Evolutionary conservation across 768 basidiomycete species (phyloP), one percentile per base, ranked within the genome.

Genomic region (Mycena galericulata): DNA sequence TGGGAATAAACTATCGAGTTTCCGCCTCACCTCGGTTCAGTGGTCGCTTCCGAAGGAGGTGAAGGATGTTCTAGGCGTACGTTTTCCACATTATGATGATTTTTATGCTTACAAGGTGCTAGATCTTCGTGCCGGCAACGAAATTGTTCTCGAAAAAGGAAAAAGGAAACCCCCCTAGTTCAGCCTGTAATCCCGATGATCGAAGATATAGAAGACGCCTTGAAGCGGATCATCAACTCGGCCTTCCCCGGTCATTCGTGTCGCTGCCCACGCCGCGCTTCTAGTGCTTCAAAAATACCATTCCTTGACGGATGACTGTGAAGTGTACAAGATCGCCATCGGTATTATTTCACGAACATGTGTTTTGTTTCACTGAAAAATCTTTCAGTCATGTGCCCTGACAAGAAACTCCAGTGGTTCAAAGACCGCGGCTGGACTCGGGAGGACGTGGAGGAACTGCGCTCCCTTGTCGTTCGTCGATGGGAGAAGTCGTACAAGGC

Each of bases 51-150:
- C n/a, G n/a, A n/a, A n/a, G n/a, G n/a, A n/a, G n/a, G n/a, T n/a
- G n/a, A n/a, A n/a, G n/a, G n/a, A n/a, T n/a, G n/a, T n/a, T n/a
- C n/a, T n/a, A 6, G 27, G 73, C 55, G 78, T 77, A 50, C 24
- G 62, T 59, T 9, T 20, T 59, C 9, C 14, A 15, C 34, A 40
- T 15, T 22, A 29, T 61, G 14, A 29, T 18, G 12, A 40, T 26
- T 14, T 36, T n/a, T 38, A 43, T n/a, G 24, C 18, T 20, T 29
- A 22, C 11, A 11, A 30, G n/a, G n/a, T n/a, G n/a, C 24, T 53
- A 79, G 78, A 67, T 77, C 30, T 76, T 78, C 46, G 43, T 75
- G 36, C 58, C 71, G 9, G 50, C 70, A 11, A 77, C 75, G 12
- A 63, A 72, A 10, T 43, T 77, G n/a, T 79, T 79, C 53, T 77